Base-by-base conservation (phyloP, 148 eudicot species). In the Amaranthus hypochondriacus region DNA sequence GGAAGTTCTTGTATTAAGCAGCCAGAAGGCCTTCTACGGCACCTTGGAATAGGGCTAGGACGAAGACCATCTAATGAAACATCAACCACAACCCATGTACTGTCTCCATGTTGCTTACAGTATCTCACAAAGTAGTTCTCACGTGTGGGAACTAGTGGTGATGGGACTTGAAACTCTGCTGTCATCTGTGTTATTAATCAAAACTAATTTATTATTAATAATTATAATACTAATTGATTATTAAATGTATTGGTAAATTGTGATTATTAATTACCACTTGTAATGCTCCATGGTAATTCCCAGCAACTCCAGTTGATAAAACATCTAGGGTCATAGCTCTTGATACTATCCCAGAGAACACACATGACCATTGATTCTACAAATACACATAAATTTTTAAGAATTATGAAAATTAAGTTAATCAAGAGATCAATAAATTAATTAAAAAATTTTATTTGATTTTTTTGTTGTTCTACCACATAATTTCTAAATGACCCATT, bases 261-360 rank as follows among this genome's bases (percentile, higher is more conserved):
- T 14, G 39, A 28, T 28, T 11, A 67, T 59, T 14, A 14, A 39
- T 74, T 87, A 90, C 98, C 96, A 93, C 93, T 93, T 93, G 98
- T 14, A 93, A 78, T 66, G 98, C 98, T 56, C 98, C 98, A 75
- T 93, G 89, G 77, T 87, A 90, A 74, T 90, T 93, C 48, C 98
- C 98, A 42, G 98, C 98, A 51, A 93, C 98, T 62, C 98, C 98
- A 47, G 98, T 90, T 60, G 98, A 93, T 9, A 93, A 84, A 43
- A 93, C 94, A 64, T 89, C 98, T 48, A 90, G 70, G 42, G 92
- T 89, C 89, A 89, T 75, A 44, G 96, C 96, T 82, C 90, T 90
- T 69, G 98, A 90, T 15, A 93, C 98, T 62, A 93, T 78, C 50
- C 96, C 87, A 42, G 93, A 71, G 73, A 89, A 93, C 42, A 90